Conservation (phyloP, 1,139 yeast species). For the Arxiozyma heterogenica region DNA sequence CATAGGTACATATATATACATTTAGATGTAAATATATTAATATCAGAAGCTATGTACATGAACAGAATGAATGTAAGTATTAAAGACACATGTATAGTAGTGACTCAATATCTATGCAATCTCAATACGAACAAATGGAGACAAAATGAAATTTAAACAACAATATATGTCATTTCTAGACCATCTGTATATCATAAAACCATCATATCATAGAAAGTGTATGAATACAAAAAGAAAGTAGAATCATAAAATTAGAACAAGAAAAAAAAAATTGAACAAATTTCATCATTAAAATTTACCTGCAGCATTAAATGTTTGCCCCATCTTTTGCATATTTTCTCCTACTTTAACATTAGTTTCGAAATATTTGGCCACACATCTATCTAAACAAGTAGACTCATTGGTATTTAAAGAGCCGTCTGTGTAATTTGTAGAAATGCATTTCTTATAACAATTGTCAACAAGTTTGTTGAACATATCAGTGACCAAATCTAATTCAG, state of each 20-base stretch:
- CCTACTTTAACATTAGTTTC: constrained; percentile 96
- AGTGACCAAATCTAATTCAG: constrained; percentile 91
- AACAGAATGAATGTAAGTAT: background rate
- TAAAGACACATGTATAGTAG: background rate
- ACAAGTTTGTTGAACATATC: constrained; percentile 88
- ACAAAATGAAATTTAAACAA: background rate
- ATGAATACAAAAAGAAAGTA: too few species aligned
- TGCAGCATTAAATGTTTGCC: constrained; percentile 38
- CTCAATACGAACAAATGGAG: background rate
- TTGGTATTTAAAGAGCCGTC: constrained; percentile 76
- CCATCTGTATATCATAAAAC: background rate
- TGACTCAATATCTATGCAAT: background rate
- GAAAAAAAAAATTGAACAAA: too few species aligned
- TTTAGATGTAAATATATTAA: background rate
- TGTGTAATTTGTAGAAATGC: constrained; percentile 55
- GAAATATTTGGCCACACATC: constrained; percentile 95
- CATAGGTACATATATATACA: background rate
- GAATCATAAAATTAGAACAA: too few species aligned
- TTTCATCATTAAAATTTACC: constrained; percentile 23
- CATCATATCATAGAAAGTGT: too few species aligned
- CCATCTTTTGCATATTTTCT: constrained; percentile 74
- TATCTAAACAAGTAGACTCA: constrained; percentile 87
- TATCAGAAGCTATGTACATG: background rate
- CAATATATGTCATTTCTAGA: background rate
- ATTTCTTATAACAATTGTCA: constrained; percentile 82